Evolutionary conservation across 192 early-diverging fungal genomes (phyloP).

Genomic region (Podila horticola): DNA sequence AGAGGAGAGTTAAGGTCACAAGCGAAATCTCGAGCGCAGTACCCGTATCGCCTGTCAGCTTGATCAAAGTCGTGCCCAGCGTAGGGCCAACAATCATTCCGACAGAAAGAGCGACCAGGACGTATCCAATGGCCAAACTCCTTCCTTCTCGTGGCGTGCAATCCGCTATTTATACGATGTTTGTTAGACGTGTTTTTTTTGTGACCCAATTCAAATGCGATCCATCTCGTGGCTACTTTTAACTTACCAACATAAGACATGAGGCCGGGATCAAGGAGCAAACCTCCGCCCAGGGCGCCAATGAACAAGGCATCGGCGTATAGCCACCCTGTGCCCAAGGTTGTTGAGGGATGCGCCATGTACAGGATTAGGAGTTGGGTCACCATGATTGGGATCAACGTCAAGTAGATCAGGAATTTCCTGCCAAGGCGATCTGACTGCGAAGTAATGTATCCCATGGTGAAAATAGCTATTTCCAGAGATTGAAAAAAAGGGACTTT

Average conservation of each 20-base stretch:
- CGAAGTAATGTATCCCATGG: conserved; percentile 25
- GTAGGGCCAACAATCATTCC: conserved; percentile 27
- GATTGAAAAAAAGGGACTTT: not conserved
- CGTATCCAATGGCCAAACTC: conserved; percentile 33
- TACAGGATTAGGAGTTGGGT: conserved; percentile 25
- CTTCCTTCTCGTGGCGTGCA: conserved; percentile 29
- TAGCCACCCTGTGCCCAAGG: conserved; percentile 12
- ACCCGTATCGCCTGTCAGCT: not conserved
- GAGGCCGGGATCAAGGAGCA: conserved; percentile 23
- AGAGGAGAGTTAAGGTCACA: conserved; percentile 1
- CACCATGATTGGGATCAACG: conserved; percentile 14
- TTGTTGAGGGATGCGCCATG: conserved; percentile 28
- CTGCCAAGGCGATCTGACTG: conserved; percentile 31
- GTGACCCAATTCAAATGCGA: not conserved
- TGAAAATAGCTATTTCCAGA: conserved; percentile 23
- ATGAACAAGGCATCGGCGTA: conserved; percentile 28
- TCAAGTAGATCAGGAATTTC: conserved; percentile 22
- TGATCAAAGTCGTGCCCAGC: conserved; percentile 5
- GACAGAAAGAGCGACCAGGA: conserved; percentile 17
- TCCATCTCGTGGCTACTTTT: too few species aligned
- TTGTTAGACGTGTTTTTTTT: not conserved
- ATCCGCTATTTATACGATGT: conserved; percentile 8
- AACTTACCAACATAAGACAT: conserved; percentile 36
- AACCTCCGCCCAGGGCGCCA: conserved; percentile 20
- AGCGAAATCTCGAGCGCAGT: conserved; percentile 9